These are phyloP conservation scores for Senna siamea DNA, from an alignment of 306 rosid genomes.

Conservation along the genomic window DNA sequence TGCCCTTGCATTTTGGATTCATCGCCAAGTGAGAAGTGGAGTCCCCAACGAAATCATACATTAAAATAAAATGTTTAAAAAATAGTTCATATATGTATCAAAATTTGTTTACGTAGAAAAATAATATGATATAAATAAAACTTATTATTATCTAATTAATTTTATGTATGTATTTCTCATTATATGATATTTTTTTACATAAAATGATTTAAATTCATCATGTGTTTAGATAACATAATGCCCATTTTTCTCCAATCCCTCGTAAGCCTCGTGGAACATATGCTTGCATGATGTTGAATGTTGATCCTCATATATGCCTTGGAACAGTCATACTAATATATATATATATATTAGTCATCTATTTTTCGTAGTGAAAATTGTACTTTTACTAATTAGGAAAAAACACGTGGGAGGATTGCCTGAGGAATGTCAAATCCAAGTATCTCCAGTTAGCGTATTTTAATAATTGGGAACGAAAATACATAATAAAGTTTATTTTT, in stretches of 20 bases:
- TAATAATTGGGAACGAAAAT: neutral
- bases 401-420: too few species aligned
- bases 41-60: neutral
- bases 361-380: too few species aligned
- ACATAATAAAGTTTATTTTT: neutral
- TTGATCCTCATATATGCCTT: neutral
- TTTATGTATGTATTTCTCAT: too few species aligned
- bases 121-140: too few species aligned
- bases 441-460: neutral
- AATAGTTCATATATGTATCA: too few species aligned
- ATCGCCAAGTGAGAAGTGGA: neutral
- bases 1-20: neutral
- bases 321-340: neutral
- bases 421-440: neutral
- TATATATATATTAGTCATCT: too few species aligned
- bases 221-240: neutral
- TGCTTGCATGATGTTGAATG: neutral
- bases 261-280: neutral
- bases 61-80: neutral
- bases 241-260: conserved; percentile 7
- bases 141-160: too few species aligned
- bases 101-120: too few species aligned
- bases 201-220: too few species aligned
- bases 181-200: too few species aligned
- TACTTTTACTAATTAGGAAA: too few species aligned